Evolutionary conservation across 2,329 filamentous ascomycete genomes (phyloP).

Genomic region (Hypoxylon sp.): DNA sequence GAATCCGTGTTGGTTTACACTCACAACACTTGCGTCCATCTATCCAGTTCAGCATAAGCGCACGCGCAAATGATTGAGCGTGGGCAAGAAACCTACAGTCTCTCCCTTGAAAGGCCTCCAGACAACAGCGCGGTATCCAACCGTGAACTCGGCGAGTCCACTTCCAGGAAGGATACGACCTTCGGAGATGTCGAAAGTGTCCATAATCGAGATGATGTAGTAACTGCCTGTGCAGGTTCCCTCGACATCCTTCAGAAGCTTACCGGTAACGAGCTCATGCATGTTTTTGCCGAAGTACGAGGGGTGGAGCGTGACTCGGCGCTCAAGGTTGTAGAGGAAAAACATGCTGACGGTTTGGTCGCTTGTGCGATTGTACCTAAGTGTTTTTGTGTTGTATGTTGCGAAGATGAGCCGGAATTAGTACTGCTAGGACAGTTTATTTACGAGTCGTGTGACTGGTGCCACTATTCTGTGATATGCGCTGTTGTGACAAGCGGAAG

Average conservation of each 20-base stretch:
- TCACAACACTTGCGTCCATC: slow-evolving; percentile 94
- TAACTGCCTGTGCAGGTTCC: slow-evolving; percentile 95
- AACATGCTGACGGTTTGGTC: slow-evolving; percentile 73
- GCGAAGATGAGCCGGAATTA: neutral
- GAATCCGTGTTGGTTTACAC: slow-evolving; percentile 91
- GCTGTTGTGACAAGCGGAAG: neutral
- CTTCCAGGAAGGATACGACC: slow-evolving; percentile 91
- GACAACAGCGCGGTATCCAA: slow-evolving; percentile 93
- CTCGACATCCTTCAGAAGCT: slow-evolving; percentile 91
- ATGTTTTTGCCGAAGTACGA: slow-evolving; percentile 97
- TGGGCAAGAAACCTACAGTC: slow-evolving; percentile 72
- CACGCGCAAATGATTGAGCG: too few species aligned
- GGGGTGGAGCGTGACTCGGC: slow-evolving; percentile 92
- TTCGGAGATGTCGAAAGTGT: slow-evolving; percentile 93
- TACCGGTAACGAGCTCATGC: slow-evolving; percentile 87
- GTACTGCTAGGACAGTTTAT: neutral
- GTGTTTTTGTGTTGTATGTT: neutral
- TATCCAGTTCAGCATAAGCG: slow-evolving; percentile 53
- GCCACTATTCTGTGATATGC: too few species aligned
- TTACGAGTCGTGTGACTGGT: neutral
- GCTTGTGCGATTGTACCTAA: neutral
- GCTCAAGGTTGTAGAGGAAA: slow-evolving; percentile 97
- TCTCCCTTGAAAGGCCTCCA: slow-evolving; percentile 99
- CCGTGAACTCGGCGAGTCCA: slow-evolving; percentile 91
- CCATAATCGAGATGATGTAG: slow-evolving; percentile 98